phyloP scores from a whole-genome alignment of 1,284 basidiomycete species.

The Agroathelia rolfsii region DNA sequence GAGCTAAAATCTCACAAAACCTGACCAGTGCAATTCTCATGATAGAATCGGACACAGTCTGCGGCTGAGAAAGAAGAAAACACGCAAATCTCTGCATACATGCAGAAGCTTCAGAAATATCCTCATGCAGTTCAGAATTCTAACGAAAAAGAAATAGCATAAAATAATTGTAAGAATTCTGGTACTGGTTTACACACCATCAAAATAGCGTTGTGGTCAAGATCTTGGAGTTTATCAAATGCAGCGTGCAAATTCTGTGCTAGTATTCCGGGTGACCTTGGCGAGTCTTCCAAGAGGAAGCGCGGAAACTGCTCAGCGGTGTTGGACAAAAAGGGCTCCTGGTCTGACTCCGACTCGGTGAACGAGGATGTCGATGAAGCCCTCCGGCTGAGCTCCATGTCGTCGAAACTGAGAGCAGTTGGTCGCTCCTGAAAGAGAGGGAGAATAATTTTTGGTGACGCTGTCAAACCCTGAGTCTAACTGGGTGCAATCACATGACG shows the following conservation, averaged over 20 bases:
- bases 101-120: conserved; percentile 9
- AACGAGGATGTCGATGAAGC: no score
- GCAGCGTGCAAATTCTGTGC: conserved; percentile 5
- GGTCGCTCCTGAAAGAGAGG: conserved; percentile 5
- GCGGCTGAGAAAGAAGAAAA: conserved; percentile 6
- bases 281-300: conserved; percentile 10
- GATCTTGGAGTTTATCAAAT: conserved; percentile 12
- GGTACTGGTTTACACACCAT: conserved; percentile 17
- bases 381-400: no score
- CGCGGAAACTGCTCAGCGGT: conserved; percentile 12
- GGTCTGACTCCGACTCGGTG: conserved; percentile 32
- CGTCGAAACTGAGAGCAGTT: conserved; percentile 15
- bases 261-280: conserved; percentile 3
- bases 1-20: no score
- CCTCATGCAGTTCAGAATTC: neutral
- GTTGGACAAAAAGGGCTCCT: conserved; percentile 11
- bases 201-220: conserved; percentile 13
- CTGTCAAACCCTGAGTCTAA: neutral
- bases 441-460: conserved; percentile 2
- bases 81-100: conserved; percentile 19
- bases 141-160: conserved; percentile 5
- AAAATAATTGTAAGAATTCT: conserved; percentile 17
- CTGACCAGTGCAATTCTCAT: neutral
- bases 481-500: neutral
- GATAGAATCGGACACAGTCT: neutral